Conservation (phyloP, 345 rosid genomes). For the Euphorbia tirucalli region DNA sequence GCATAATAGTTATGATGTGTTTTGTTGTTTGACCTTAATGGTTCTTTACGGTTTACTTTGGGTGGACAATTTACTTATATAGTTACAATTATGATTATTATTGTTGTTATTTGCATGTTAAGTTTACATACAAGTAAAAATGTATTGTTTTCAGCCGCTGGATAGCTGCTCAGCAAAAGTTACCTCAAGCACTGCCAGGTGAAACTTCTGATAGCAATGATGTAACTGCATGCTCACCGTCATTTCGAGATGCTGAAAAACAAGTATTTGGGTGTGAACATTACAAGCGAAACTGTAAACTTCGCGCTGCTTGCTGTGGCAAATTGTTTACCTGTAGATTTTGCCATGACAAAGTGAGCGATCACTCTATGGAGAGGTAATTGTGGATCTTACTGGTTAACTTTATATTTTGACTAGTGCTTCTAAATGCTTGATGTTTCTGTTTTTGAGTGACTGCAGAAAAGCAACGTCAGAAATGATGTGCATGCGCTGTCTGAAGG, state of each 20-base stretch:
- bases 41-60: not conserved
- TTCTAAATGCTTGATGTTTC: constrained; percentile 18
- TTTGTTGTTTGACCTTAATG: not conserved
- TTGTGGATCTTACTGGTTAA: not conserved
- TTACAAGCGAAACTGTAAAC: constrained; percentile 69
- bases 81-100: not conserved
- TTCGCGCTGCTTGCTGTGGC: constrained; percentile 69
- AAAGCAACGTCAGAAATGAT: constrained; percentile 69
- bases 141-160: constrained; percentile 48
- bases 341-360: constrained; percentile 72
- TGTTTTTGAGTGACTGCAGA: constrained; percentile 32
- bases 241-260: constrained; percentile 50
- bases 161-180: constrained; percentile 71
- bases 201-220: constrained; percentile 46
- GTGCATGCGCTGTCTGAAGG: constrained; percentile 65
- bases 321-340: constrained; percentile 62
- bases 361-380: constrained; percentile 71
- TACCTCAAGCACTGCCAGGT: constrained; percentile 31
- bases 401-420: constrained; percentile 12
- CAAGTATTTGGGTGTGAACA: constrained; percentile 61
- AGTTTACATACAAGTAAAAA: not conserved
- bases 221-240: constrained; percentile 36
- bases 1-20: not conserved
- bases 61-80: not conserved
- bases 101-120: not conserved